Evolutionary conservation across 345 rosid genomes (phyloP), one percentile per base, ranked within the genome.

Genomic region (Euphorbia pulcherrima): DNA sequence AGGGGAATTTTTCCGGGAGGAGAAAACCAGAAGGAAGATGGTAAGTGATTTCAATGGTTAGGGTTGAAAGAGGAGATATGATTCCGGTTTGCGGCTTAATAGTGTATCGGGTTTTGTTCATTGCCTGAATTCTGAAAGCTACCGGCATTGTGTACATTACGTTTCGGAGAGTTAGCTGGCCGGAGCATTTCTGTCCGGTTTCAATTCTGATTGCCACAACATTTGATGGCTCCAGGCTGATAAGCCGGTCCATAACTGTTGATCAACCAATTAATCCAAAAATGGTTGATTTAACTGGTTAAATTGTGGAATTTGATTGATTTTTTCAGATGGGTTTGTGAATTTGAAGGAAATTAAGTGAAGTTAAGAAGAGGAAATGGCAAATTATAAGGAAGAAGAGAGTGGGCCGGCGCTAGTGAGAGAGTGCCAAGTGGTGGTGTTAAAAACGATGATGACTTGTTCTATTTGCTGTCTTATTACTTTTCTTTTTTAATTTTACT

Each of bases 71-170:
- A 0, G 87, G 90, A 8, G 83, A 74, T 21, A 87, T 82, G 51
- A 87, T 83, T 33, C 88, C 92, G 0, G 87, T 81, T 29, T 76
- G 88, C 3, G 87, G 92, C 67, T 78, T 87, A 18, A 80, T 73
- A 0, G 78, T 69, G 70, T 83, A 85, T 2, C 83, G 80, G 5
- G 62, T 13, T 68, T 74, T 81, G 83, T 81, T 78, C 65, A 77
- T 24, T 6, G 84, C 77, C 29, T 84, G 85, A 40, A 88, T 75
- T 68, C 79, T 74, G 64, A 88, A 82, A 1, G 86, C 92, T 3
- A 88, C 87, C 8, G 90, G 90, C 90, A 84, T 88, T 27, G 92
- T 88, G 80, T 79, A 55, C 92, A 85, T 88, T 33, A 88, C 92
- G 51, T 88, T 88, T 37, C 88, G 84, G 2, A 88, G 81, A 17